Evolutionary conservation across 352 stramenopile species (phyloP), one percentile per base, ranked within the genome.

Genomic region (Pythium utonaiense): DNA sequence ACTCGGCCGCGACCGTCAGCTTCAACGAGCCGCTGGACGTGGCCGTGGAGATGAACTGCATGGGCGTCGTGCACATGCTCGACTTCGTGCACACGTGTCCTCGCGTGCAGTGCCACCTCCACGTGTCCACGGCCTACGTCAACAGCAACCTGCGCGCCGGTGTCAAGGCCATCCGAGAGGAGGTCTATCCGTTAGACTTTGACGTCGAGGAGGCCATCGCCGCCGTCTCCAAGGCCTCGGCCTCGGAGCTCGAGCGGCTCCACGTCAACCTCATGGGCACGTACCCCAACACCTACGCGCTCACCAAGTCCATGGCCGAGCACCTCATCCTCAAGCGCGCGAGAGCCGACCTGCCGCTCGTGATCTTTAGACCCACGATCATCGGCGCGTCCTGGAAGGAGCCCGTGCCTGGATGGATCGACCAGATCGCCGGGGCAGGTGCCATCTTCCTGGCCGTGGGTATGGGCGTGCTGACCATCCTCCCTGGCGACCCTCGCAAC

Each of bases 261-360:
- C 70, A 75, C 31, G 74, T 89, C 16, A 89, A 93, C 48, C 67
- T 95, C 28, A 93, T 95, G 60, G 84, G 87, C 25, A 91, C 85
- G 24, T 96, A 93, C 71, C 84, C 86, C 7, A 96, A 96, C 68
- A 96, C 87, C 42, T 96, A 95, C 68, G 86, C 83, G 21, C 77
- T 96, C 0, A 96, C 86, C 63, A 95, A 96, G 69, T 91, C 83
- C 16, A 94, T 95, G 78, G 83, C 85, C 40, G 87, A 96, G 69
- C 78, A 91, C 33, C 53, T 95, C 27, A 48, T 93, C 25, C 64
- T 82, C 42, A 68, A 79, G 60, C 69, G 83, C 49, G 57, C 82
- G 9, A 58, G 61, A 1, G 63, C 73, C 6, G 53, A 33, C 3
- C 74, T 93, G 9, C 83, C 86, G 19, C 57, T 95, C 24, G 71